Evolutionary conservation across 176 grass and related monocot genomes (phyloP).

Genomic region (Rhynchospora breviuscula): DNA sequence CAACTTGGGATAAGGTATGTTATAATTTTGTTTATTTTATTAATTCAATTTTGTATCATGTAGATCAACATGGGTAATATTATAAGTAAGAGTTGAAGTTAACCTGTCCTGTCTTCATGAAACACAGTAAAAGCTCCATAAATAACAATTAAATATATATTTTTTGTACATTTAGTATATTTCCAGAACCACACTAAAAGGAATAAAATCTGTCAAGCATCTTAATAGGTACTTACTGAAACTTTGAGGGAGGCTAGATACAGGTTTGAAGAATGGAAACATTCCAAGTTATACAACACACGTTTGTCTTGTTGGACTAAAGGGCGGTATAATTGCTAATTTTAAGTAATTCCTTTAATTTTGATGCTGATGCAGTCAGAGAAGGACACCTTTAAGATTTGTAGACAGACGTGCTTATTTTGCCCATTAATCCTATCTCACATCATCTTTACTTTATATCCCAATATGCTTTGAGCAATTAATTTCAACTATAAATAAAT

Average conservation of each 20-base stretch:
- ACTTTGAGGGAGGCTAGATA: neutral
- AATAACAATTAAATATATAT: neutral
- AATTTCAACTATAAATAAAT: neutral
- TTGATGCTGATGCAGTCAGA: neutral
- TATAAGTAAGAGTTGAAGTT: neutral
- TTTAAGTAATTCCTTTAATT: neutral
- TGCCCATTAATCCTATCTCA: neutral
- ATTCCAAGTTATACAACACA: neutral
- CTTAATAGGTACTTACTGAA: neutral
- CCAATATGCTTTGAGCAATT: neutral
- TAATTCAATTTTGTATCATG: neutral
- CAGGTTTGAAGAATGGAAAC: neutral
- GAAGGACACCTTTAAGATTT: neutral
- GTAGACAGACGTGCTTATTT: neutral
- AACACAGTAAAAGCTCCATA: neutral
- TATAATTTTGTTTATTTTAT: neutral
- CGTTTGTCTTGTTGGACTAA: neutral
- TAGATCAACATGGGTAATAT: too few relatives aligned
- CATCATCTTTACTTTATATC: neutral
- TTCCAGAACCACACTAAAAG: neutral
- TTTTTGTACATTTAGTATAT: neutral
- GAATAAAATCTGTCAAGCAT: neutral
- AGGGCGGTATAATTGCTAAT: neutral
- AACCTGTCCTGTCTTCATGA: neutral
- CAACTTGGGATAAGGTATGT: constrained; percentile 89